These are phyloP conservation scores for Euryodendron excelsum DNA, from an alignment of 148 eudicot genomes.

Conservation along the genomic window DNA sequence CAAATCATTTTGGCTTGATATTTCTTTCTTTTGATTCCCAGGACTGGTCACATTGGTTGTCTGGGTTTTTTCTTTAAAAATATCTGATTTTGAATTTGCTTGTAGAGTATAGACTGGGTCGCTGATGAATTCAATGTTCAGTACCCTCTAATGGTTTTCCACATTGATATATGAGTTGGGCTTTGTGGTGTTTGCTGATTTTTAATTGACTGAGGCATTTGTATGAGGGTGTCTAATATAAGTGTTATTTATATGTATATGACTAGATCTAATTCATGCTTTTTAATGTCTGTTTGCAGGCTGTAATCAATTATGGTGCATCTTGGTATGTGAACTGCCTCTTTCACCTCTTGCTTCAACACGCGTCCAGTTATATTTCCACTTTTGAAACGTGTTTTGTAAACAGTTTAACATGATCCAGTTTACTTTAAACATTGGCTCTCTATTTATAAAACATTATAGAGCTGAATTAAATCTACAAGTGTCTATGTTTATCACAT, in stretches of 20 bases:
- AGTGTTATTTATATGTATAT: background rate
- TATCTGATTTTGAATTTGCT: background rate
- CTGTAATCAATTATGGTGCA: constrained; percentile 87
- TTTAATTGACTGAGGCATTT: too few relatives aligned
- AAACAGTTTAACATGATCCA: background rate
- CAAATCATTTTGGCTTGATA: background rate
- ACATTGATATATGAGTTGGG: background rate
- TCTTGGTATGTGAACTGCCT: constrained; percentile 55
- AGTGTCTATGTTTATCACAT: background rate
- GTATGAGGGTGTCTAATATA: background rate
- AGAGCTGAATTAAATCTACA: too few relatives aligned
- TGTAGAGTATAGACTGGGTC: background rate
- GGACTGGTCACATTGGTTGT: background rate
- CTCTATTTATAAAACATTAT: background rate
- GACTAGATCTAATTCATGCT: constrained; percentile 12
- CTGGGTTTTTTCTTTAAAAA: background rate
- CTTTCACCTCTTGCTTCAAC: too few relatives aligned
- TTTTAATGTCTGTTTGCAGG: constrained; percentile 46
- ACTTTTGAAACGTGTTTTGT: background rate
- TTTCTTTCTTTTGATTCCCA: background rate
- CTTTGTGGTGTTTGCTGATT: background rate
- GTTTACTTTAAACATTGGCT: background rate
- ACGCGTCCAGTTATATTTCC: background rate
- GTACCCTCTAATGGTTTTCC: background rate
- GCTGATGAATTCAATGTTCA: background rate